phyloP scores from a whole-genome alignment of 768 basidiomycete genomes.

The Mycena latifolia region DNA sequence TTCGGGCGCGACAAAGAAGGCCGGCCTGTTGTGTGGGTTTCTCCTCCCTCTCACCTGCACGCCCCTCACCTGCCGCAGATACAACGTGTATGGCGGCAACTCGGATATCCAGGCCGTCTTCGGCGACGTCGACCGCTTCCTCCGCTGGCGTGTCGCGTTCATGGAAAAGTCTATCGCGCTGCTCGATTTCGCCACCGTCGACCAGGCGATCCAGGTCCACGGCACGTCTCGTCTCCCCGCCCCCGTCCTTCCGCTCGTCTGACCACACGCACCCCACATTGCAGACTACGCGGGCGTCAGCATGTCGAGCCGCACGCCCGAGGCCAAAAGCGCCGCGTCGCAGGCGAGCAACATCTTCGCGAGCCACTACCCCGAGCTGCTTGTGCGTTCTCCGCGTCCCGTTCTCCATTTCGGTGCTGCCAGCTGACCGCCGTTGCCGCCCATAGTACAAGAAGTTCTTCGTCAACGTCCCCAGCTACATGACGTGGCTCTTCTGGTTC shows the following conservation, averaged over 20 bases:
- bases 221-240: conserved; percentile 49
- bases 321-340: conserved; percentile 81
- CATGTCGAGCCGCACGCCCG: conserved; percentile 74
- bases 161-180: conserved; percentile 76
- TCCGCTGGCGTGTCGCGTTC: conserved; percentile 84
- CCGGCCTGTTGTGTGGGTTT: conserved; percentile 75
- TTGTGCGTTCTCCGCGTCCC: conserved; percentile 56
- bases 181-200: conserved; percentile 80
- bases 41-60: background rate
- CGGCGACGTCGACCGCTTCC: conserved; percentile 79
- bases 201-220: conserved; percentile 81
- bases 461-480: conserved; percentile 80
- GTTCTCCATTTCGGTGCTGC: background rate
- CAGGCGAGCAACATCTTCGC: conserved; percentile 83
- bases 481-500: conserved; percentile 88
- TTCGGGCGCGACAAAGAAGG: conserved; percentile 80
- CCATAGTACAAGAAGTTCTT: conserved; percentile 81
- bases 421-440: conserved; percentile 4
- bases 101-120: conserved; percentile 79
- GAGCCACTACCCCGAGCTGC: conserved; percentile 83
- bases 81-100: conserved; percentile 84
- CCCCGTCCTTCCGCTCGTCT: background rate
- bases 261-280: background rate
- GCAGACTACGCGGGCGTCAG: conserved; percentile 83
- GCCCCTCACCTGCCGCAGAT: conserved; percentile 55